Conservation (phyloP, 2,329 filamentous ascomycete species). For the Ascochyta pisi region DNA sequence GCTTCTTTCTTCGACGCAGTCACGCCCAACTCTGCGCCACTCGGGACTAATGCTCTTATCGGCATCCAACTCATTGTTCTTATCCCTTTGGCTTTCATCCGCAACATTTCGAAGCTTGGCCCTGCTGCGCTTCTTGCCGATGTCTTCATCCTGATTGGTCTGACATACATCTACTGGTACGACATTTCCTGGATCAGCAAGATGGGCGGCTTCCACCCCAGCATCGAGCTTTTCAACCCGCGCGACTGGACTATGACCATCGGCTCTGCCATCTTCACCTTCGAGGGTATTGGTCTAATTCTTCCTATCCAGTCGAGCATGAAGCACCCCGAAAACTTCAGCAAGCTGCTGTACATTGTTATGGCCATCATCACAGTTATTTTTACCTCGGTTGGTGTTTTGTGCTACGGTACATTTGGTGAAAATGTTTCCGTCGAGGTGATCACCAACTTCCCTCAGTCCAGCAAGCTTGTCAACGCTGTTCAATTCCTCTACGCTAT, state of each 20-base stretch:
- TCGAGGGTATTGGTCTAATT: slow-evolving; percentile 79
- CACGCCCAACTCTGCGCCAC: slow-evolving; percentile 54
- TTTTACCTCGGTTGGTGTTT: slow-evolving; percentile 74
- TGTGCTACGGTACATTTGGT: slow-evolving; percentile 78
- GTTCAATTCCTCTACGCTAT: slow-evolving; percentile 78
- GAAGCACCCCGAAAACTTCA: slow-evolving; percentile 72
- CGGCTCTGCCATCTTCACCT: slow-evolving; percentile 78
- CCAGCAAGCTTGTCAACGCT: slow-evolving; percentile 74
- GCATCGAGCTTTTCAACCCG: slow-evolving; percentile 74
- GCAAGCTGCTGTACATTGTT: slow-evolving; percentile 68
- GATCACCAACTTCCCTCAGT: slow-evolving; percentile 77
- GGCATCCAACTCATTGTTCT: slow-evolving; percentile 69
- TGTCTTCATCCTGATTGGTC: slow-evolving; percentile 72
- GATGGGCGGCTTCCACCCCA: slow-evolving; percentile 63
- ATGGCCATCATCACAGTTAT: slow-evolving; percentile 77
- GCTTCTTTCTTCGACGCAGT: slow-evolving; percentile 72
- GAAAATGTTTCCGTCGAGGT: slow-evolving; percentile 73
- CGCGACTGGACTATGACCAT: slow-evolving; percentile 73
- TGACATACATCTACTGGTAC: slow-evolving; percentile 76
- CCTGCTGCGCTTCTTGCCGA: slow-evolving; percentile 73
- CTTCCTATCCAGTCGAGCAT: slow-evolving; percentile 79
- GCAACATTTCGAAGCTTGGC: slow-evolving; percentile 77
- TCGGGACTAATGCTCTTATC: slow-evolving; percentile 68
- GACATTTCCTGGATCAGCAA: slow-evolving; percentile 65
- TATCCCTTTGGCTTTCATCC: slow-evolving; percentile 72